A percentile compares a stretch with the other conserved stretches of the same genome.
phyloP scores from a whole-genome alignment of 345 rosid species.

The Syzygium aqueum region DNA sequence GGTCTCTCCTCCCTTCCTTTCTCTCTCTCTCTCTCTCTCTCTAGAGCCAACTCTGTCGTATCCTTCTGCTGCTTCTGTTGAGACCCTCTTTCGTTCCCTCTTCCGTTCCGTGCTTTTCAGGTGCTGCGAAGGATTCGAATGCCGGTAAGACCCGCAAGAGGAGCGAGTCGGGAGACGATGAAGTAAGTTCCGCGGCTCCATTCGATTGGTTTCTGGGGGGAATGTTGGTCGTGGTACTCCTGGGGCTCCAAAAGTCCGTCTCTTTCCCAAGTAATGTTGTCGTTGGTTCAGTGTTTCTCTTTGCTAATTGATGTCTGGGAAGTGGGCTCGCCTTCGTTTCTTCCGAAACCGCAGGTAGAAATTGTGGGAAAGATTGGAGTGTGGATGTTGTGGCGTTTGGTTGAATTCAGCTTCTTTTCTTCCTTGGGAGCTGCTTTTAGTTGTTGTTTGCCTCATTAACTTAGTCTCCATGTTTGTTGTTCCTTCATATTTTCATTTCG shows the following conservation, averaged over 20 bases:
- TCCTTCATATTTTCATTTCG: neutral
- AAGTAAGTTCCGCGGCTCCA: neutral
- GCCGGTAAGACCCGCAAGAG: neutral
- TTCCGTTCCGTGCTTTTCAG: slow-evolving; percentile 7
- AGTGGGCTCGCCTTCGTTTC: neutral
- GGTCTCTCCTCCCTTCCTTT: neutral
- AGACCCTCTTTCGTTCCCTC: neutral
- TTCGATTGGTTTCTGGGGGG: neutral
- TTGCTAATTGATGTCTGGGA: neutral
- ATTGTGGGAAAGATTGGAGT: neutral
- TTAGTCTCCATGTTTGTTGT: neutral
- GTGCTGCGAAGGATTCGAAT: slow-evolving; percentile 7
- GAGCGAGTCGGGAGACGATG: neutral
- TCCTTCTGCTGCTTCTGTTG: neutral
- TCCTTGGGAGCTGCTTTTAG: neutral
- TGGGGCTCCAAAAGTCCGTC: no score
- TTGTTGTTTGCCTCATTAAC: neutral
- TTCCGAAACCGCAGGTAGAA: neutral
- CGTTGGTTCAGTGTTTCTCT: neutral
- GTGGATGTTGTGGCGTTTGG: neutral
- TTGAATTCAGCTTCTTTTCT: neutral
- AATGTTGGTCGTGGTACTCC: neutral
- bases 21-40: slow-evolving; percentile 1
- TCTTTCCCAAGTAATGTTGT: no score
- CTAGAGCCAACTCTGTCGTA: neutral